These are phyloP conservation scores for Dactylella cylindrospora DNA, from an alignment of 2,329 filamentous ascomycete species.

Conservation along the genomic window DNA sequence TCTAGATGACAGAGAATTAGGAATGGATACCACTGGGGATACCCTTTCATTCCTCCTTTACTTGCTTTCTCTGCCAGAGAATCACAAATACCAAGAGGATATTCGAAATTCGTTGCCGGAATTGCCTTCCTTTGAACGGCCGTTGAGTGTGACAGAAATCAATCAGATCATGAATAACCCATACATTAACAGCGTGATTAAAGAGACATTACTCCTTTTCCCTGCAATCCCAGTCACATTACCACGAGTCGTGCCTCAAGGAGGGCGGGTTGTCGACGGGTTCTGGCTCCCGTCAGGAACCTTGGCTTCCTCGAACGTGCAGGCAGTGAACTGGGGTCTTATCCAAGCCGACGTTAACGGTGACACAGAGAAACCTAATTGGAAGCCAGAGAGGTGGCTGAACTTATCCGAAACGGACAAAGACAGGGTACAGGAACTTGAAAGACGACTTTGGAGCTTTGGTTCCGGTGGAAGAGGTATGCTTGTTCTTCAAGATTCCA, in stretches of 20 bases:
- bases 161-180: conserved; percentile 49
- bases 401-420: conserved; percentile 12
- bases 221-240: conserved; percentile 56
- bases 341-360: conserved; percentile 16
- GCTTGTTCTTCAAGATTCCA: conserved; percentile 13
- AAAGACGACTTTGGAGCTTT: conserved; percentile 44
- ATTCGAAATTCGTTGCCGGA: conserved; percentile 49
- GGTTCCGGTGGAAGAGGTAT: conserved; percentile 43
- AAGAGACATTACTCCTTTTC: conserved; percentile 58
- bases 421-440: conserved; percentile 38
- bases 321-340: conserved; percentile 56
- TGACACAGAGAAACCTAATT: not conserved
- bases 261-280: conserved; percentile 60
- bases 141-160: conserved; percentile 8
- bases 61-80: conserved; percentile 56
- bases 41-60: conserved; percentile 59
- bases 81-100: conserved; percentile 54
- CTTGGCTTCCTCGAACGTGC: conserved; percentile 54
- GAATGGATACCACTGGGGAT: conserved; percentile 39
- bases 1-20: conserved; percentile 6
- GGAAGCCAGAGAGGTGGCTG: conserved; percentile 41
- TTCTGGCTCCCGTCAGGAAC: conserved; percentile 59
- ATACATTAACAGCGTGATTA: conserved; percentile 58
- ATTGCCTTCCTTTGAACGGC: conserved; percentile 15
- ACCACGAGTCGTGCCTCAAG: conserved; percentile 28